Percentiles rank a stretch among this genome's conserved stretches.
phyloP scores from a whole-genome alignment of 2,329 filamentous ascomycete genomes.

The Blastomyces silverae region DNA sequence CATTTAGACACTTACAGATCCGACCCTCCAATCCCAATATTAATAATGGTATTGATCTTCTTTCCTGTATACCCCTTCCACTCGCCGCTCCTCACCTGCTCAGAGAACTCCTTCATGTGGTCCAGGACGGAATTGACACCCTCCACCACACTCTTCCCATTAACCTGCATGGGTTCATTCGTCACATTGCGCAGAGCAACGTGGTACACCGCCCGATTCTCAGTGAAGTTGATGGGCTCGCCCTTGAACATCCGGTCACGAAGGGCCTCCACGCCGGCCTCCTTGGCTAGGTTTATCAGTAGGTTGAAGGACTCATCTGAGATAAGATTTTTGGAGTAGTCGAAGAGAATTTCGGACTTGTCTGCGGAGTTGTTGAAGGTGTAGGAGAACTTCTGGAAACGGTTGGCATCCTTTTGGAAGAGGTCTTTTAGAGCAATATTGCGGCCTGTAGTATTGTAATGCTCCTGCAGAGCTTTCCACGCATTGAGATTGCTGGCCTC shows the following conservation, averaged over 20 bases:
- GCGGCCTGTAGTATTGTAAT: conserved; percentile 80
- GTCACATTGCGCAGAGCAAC: conserved; percentile 84
- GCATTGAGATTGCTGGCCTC: conserved; percentile 66
- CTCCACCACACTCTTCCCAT: conserved; percentile 88
- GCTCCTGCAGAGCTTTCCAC: conserved; percentile 85
- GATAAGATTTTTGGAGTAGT: conserved; percentile 98
- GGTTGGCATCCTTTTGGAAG: conserved; percentile 78
- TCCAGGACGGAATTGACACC: conserved; percentile 85
- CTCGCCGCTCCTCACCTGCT: conserved; percentile 85
- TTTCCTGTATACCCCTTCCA: conserved; percentile 98
- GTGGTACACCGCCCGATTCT: conserved; percentile 93
- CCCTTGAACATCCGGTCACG: conserved; percentile 96
- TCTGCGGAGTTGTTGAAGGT: conserved; percentile 75
- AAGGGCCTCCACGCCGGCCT: conserved; percentile 85
- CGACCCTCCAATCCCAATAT: conserved; percentile 95
- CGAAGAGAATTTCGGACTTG: conserved; percentile 82
- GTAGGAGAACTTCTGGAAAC: conserved; percentile 84
- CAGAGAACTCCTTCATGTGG: conserved; percentile 98
- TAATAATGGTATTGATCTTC: conserved; percentile 93
- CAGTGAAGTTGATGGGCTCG: conserved; percentile 99
- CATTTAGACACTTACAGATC: conserved; percentile 66
- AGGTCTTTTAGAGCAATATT: conserved; percentile 88
- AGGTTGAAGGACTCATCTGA: conserved; percentile 85
- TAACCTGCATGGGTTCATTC: conserved; percentile 73
- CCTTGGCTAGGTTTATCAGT: conserved; percentile 81